Evolutionary conservation across 495 filamentous ascomycete genomes (phyloP).

Genomic region (Penicilliopsis zonata): DNA sequence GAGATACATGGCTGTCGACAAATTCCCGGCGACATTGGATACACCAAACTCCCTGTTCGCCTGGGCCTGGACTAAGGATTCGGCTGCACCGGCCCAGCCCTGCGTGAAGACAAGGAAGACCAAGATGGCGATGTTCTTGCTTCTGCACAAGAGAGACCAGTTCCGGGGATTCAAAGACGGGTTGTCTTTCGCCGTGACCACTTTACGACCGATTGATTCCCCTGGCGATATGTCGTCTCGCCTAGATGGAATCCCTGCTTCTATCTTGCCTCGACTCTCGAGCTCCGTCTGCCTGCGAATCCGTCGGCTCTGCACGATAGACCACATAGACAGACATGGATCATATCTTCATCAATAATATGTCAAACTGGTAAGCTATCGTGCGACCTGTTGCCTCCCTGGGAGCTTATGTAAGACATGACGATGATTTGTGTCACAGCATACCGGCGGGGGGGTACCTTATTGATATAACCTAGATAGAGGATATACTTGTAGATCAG

Average conservation of each 20-base stretch:
- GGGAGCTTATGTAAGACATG: too few species aligned
- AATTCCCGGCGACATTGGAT: slow-evolving; percentile 28
- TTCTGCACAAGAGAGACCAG: slow-evolving; percentile 24
- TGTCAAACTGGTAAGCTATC: too few species aligned
- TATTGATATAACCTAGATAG: too few species aligned
- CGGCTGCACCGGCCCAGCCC: slow-evolving; percentile 30
- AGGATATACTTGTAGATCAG: too few species aligned
- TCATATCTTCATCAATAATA: too few species aligned
- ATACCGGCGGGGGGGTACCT: too few species aligned
- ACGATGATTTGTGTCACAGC: too few species aligned
- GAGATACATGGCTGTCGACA: slow-evolving; percentile 20
- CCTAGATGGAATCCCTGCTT: not conserved
- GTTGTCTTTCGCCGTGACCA: slow-evolving; percentile 19
- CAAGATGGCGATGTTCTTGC: slow-evolving; percentile 29
- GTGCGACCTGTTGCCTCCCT: too few species aligned
- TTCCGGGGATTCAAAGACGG: slow-evolving; percentile 42
- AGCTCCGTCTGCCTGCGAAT: not conserved
- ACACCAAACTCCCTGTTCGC: slow-evolving; percentile 35
- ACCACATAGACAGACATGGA: too few species aligned
- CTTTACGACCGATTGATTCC: not conserved
- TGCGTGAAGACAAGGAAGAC: slow-evolving; percentile 36
- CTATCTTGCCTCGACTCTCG: not conserved
- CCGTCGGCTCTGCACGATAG: not conserved
- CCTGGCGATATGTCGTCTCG: not conserved
- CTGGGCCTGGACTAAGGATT: slow-evolving; percentile 21